Evolutionary conservation across 2,329 filamentous ascomycete genomes (phyloP), one percentile per base, ranked within the genome.

Genomic region (Neopestalotiopsis rosae): DNA sequence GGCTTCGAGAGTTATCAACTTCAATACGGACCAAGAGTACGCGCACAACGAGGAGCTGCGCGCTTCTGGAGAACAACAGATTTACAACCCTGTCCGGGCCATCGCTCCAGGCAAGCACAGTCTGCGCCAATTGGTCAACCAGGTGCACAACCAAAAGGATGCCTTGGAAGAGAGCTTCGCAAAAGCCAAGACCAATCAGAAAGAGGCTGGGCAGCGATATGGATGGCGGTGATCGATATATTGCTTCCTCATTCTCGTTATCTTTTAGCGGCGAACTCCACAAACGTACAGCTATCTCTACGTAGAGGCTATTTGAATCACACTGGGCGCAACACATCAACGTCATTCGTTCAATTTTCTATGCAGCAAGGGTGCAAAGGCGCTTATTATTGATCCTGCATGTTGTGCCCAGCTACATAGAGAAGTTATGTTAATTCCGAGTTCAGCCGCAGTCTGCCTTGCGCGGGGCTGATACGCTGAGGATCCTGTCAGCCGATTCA

Each of bases 131-230:
- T 85, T 98, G 74, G 92, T 98, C 73, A 94, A 90, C 80, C 92
- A 92, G 70, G 95, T 93, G 32, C 90, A 90, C 73, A 93, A 87
- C 71, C 94, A 98, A 81, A 90, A 91, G 77, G 94, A 97, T 12
- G 94, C 94, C 2, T 83, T 98, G 73, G 94, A 98, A 81, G 95
- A 98, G 76, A 95, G 93, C 78, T 98, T 97, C 83, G 94, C 94
- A 24, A 85, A 91, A 73, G 93, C 94, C 5, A 91, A 89, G 82
- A 89, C 87, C 74, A 96, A 95, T 76, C 91, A 93, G 79, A 91
- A 89, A 74, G 94, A 97, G 78, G 94, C 94, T 24, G 93, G 92
- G 4, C 90, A 89, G 69, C 89, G 89, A 75, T 98, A 98, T 82
- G 95, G 95, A 5, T 98, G 94, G 93, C 83, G 80, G 72, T 82